Evolutionary conservation across 116 monocot genomes (phyloP).

Genomic region (Zostera marina): DNA sequence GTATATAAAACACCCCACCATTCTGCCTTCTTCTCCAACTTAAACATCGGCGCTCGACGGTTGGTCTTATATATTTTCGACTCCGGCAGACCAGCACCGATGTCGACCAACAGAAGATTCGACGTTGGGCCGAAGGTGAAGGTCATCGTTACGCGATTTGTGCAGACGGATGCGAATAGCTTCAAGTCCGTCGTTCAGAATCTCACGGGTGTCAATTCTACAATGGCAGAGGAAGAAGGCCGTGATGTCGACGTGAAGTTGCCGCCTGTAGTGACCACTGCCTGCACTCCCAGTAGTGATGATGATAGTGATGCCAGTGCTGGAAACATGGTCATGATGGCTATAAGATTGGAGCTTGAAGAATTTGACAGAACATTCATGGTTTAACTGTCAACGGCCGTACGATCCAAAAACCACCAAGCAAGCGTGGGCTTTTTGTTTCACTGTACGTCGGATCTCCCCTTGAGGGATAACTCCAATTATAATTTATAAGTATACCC

Average conservation of each 20-base stretch:
- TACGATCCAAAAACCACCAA: too few species aligned
- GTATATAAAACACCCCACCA: too few species aligned
- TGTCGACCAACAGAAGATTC: too few species aligned
- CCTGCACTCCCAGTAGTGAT: background rate
- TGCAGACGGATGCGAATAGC: conserved; percentile 11
- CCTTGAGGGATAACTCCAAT: too few species aligned
- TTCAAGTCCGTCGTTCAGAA: conserved; percentile 26
- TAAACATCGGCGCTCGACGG: too few species aligned
- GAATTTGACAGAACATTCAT: background rate
- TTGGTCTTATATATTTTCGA: too few species aligned
- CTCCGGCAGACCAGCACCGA: too few species aligned
- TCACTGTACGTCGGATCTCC: too few species aligned
- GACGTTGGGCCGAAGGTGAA: conserved; percentile 12
- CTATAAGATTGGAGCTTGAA: background rate
- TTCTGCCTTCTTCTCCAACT: too few species aligned
- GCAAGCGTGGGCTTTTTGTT: too few species aligned
- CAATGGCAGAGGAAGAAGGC: background rate
- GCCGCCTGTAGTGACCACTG: background rate
- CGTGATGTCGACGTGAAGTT: background rate
- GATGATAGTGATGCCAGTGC: background rate
- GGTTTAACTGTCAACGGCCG: too few species aligned
- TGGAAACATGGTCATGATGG: background rate
- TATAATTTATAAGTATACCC: too few species aligned
- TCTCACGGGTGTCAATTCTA: conserved; percentile 15
- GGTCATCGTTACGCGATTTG: conserved; percentile 18